Percentiles rank a stretch among this genome's conserved stretches.
phyloP scores from a whole-genome alignment of 441 rosid species.

The Pelargonium myrrhifolium region DNA sequence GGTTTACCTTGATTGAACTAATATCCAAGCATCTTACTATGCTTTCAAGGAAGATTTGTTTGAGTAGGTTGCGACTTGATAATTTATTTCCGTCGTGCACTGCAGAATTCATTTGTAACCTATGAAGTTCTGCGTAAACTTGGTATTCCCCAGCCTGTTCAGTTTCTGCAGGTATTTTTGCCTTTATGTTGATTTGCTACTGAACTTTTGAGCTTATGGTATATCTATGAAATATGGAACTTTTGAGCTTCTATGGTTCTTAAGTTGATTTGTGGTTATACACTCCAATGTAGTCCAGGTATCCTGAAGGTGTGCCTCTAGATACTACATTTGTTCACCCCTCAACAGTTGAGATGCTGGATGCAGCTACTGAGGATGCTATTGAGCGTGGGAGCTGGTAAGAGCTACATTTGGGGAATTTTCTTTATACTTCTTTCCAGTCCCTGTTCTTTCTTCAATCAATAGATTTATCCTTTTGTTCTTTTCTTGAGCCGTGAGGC shows the following conservation, averaged over 20 bases:
- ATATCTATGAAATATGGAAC: conserved; percentile 12
- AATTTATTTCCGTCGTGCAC: conserved; percentile 18
- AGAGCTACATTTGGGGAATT: conserved; percentile 20
- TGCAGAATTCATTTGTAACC: conserved; percentile 76
- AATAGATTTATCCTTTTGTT: too few species aligned
- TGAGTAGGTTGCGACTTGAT: background rate
- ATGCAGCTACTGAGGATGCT: conserved; percentile 79
- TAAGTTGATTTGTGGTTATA: conserved; percentile 33
- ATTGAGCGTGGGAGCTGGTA: conserved; percentile 84
- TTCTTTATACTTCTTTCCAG: background rate
- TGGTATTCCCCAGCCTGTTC: conserved; percentile 84
- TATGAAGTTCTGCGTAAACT: conserved; percentile 79
- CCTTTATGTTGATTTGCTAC: conserved; percentile 9
- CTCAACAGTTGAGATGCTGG: conserved; percentile 85
- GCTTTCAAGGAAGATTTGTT: background rate
- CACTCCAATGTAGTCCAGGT: conserved; percentile 75
- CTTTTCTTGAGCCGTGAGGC: too few species aligned
- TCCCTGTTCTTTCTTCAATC: background rate
- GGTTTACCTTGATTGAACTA: too few species aligned
- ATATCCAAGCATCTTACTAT: background rate
- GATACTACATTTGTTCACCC: conserved; percentile 72
- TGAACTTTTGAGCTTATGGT: conserved; percentile 8
- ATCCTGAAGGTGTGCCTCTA: conserved; percentile 80
- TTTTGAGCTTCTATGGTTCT: conserved; percentile 17
- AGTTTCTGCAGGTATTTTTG: conserved; percentile 76